Base-by-base conservation (phyloP, 225 moss, liverwort and hornwort species). In the Pleurozium schreberi region DNA sequence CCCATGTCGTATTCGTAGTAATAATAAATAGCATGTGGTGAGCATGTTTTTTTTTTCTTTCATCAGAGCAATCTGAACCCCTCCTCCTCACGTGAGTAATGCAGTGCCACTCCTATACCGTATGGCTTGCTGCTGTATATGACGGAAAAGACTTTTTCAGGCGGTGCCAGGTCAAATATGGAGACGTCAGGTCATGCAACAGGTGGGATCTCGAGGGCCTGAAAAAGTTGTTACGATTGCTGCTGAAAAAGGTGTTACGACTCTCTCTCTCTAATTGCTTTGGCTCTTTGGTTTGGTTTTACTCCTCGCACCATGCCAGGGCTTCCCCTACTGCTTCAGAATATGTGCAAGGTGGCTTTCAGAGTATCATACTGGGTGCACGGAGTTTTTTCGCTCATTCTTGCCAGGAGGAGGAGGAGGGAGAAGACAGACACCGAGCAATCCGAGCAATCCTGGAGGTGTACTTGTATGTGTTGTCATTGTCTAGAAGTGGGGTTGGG, bases 1-100 rank as follows among this genome's bases (percentile, higher is more conserved):
- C 83, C 94, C 67, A 83, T 92, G 86, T 90, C 94, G 38, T 94
- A 88, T 78, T 94, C 94, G 43, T 94, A 88, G 87, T 94, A 86
- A 4, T 75, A 57, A 57, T 57, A 57, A 67, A 60, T 17, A 27
- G 33, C 57, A 43, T 50, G 36, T 84, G 57, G 80, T 88, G 73
- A 88, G 78, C 78, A 75, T 86, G 83, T 58, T 59, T 66, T 70
- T 80, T 43, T 58, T 67, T 64, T 90, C 67, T 47, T 52, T 8
- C 85, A 55, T 87, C 71, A 59, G 85, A 87, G 81, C 71, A 42
- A 67, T 30, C 63, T 63, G 63, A 63, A 60, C 85, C 55, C 64
- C 69, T 20, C 18, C 55, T 57, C 57, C 73, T 73, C 74, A 89
- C 83, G 28, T 83, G 88, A 81, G 82, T 92, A 92, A 64, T 65